Conservation (phyloP, 176 grass and related monocot species). For the Zoysia pacifica region DNA sequence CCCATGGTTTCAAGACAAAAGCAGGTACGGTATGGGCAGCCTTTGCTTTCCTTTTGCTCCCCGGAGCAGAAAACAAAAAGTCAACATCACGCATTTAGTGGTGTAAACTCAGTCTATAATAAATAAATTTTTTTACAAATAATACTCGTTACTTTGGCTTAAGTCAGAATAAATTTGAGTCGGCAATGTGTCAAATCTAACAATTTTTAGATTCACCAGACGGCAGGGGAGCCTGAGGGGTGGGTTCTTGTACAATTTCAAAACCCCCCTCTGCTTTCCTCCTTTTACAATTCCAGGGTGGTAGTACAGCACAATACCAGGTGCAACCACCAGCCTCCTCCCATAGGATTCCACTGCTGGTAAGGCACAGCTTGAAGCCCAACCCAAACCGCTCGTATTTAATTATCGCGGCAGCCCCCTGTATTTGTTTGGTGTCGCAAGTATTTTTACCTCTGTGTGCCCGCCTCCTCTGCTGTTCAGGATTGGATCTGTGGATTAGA, state of each 20-base stretch:
- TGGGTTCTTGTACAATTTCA: not conserved
- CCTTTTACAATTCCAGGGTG: not conserved
- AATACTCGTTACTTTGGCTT: too few relatives aligned
- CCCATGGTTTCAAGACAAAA: constrained; percentile 25
- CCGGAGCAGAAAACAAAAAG: too few relatives aligned
- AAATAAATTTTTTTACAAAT: too few relatives aligned
- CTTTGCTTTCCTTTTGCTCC: not conserved
- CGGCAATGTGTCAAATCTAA: too few relatives aligned
- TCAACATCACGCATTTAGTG: too few relatives aligned
- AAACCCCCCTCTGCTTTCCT: not conserved
- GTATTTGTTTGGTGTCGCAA: constrained; percentile 16
- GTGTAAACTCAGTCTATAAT: too few relatives aligned
- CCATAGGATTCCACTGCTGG: not conserved
- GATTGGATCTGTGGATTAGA: not conserved
- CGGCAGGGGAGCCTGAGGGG: too few relatives aligned
- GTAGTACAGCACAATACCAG: not conserved
- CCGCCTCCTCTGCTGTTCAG: not conserved
- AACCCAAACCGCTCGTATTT: constrained; percentile 23
- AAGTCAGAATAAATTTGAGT: too few relatives aligned
- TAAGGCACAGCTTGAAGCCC: not conserved
- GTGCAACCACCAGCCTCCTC: not conserved
- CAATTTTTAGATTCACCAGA: too few relatives aligned
- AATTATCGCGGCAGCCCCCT: constrained; percentile 7
- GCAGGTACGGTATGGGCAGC: not conserved
- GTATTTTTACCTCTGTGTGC: not conserved